Evolutionary conservation across 148 eudicot species (phyloP).

Genomic region (Simmondsia chinensis): DNA sequence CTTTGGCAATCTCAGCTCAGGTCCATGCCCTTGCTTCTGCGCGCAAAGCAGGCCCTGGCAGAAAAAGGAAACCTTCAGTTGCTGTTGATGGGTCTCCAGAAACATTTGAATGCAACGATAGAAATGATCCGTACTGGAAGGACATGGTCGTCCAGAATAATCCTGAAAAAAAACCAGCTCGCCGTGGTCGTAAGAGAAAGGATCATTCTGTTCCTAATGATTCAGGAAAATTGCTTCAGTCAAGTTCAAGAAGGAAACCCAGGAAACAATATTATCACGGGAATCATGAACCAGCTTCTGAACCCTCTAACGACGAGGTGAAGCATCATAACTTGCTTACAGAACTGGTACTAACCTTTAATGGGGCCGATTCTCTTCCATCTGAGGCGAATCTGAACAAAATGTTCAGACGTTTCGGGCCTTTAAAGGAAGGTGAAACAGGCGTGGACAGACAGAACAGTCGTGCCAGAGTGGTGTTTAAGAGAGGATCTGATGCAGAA

Average conservation of each 20-base stretch:
- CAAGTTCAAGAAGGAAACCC: conserved; percentile 35
- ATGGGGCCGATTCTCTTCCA: conserved; percentile 48
- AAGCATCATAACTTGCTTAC: conserved; percentile 42
- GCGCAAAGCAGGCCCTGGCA: conserved; percentile 28
- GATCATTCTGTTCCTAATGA: conserved; percentile 28
- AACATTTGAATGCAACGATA: conserved; percentile 81
- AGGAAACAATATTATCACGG: conserved; percentile 48
- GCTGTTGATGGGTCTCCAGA: conserved; percentile 33
- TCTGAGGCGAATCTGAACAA: conserved; percentile 61
- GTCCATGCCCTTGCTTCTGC: conserved; percentile 12
- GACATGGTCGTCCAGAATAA: conserved; percentile 75
- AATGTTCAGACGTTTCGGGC: conserved; percentile 83
- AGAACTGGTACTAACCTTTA: conserved; percentile 69
- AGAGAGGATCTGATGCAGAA: conserved; percentile 82
- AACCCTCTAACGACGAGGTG: conserved; percentile 21
- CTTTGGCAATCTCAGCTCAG: conserved; percentile 35
- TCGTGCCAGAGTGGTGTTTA: conserved; percentile 80
- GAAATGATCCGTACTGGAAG: conserved; percentile 89
- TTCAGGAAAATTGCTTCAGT: conserved; percentile 31
- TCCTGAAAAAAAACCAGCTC: conserved; percentile 50
- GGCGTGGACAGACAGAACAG: conserved; percentile 48
- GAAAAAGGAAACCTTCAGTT: conserved; percentile 48
- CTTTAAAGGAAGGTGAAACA: conserved; percentile 75
- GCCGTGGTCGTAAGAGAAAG: conserved; percentile 33
- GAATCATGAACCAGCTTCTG: conserved; percentile 20